Evolutionary conservation across 768 basidiomycete species (phyloP), one percentile per base, ranked within the genome.

Genomic region (Saitozyma podzolica): DNA sequence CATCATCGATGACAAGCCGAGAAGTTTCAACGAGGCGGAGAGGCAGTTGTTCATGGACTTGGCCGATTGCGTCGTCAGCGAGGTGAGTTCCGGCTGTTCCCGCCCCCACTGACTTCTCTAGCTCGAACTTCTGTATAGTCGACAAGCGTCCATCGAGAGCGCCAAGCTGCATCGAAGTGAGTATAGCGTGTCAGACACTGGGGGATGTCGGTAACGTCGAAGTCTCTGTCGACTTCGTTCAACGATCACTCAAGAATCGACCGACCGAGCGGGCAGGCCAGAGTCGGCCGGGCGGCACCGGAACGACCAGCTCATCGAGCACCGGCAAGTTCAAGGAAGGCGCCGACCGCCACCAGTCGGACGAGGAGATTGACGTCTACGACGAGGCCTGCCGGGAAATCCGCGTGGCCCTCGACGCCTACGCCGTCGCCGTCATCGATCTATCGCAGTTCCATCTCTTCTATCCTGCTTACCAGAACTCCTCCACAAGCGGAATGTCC

Each of bases 141-240:
- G 75, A 43, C 63, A 63, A 60, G 69, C 73, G 16, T 63, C 68
- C 7, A 56, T 70, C 37, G 65, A 70, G 11, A 64, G 62, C 51
- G 69, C 73, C 29, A 71, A 73, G 58, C 50, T 78, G 52, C 77
- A 78, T 59, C 75, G 76, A 66, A 75, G 71, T 73, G 40, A 58
- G 68, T 69, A 48, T 43, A n/a, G n/a, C n/a, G n/a, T n/a, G n/a
- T n/a, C n/a, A n/a, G 40, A 8, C 16, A n/a, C 9, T 29, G 4
- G 8, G 14, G 9, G 39, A 16, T 10, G 14, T 19, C 39, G 39
- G 17, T 61, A 41, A 41, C 19, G 14, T 17, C n/a, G n/a, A 50
- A 73, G 75, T 74, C 13, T 74, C 77, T 6, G 77, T 78, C 20
- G 72, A 78, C 37, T 78, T 78, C 59, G 60, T 76, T 7, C 70